Conservation (phyloP, 23 red algal genomes). For the Gracilaria gracilis region DNA sequence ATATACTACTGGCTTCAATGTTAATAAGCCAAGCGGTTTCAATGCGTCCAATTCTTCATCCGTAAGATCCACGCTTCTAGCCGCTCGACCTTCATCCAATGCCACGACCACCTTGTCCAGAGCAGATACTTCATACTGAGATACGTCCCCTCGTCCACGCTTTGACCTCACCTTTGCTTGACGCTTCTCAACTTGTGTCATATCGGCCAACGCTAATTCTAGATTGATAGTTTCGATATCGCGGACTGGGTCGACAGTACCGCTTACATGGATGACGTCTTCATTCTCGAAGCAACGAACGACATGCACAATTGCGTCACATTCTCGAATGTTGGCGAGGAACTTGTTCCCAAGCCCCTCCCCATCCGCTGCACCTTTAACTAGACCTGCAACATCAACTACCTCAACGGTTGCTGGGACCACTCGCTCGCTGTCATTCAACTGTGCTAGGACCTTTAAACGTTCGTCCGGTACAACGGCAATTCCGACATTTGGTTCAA, state of each 20-base stretch:
- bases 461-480: conserved; percentile 93
- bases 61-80: conserved; percentile 56
- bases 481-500: conserved; percentile 98
- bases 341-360: conserved; percentile 99
- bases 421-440: conserved; percentile 77
- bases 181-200: conserved; percentile 90
- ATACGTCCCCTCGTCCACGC: conserved; percentile 33
- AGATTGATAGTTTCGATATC: conserved; percentile 98
- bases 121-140: conserved; percentile 58
- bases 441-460: conserved; percentile 64
- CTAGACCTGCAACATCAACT: conserved; percentile 97
- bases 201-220: conserved; percentile 92
- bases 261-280: conserved; percentile 93
- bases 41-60: conserved; percentile 76
- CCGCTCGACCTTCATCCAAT: conserved; percentile 74
- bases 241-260: conserved; percentile 85
- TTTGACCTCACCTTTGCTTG: conserved; percentile 38
- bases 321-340: conserved; percentile 94
- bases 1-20: conserved; percentile 96
- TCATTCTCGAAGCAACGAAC: conserved; percentile 98
- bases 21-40: conserved; percentile 83
- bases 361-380: conserved; percentile 91
- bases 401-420: conserved; percentile 92
- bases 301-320: conserved; percentile 98
- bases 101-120: conserved; percentile 73